A percentile compares a stretch with the other conserved stretches of the same genome.
These are phyloP conservation scores for Cladosporium phlei DNA, from an alignment of 2,329 filamentous ascomycete species.

Conservation along the genomic window DNA sequence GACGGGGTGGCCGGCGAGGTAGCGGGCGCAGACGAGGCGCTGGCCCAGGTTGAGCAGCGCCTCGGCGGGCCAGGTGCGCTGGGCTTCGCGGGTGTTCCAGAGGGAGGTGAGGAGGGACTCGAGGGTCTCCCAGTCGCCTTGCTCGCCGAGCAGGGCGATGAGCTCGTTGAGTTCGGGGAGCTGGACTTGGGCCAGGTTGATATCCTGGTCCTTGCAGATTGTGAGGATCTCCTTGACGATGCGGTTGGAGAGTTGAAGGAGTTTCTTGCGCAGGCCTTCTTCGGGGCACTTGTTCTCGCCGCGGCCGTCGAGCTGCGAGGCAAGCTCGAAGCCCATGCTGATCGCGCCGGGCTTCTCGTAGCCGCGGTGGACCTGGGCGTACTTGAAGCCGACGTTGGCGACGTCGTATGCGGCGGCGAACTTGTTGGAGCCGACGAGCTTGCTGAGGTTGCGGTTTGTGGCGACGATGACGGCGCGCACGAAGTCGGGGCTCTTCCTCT, in stretches of 20 bases:
- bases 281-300: slow-evolving; percentile 34
- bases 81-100: slow-evolving; percentile 45
- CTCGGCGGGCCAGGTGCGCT: slow-evolving; percentile 41
- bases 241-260: slow-evolving; percentile 36
- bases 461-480: slow-evolving; percentile 37
- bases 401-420: slow-evolving; percentile 41
- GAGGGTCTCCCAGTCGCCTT: slow-evolving; percentile 44
- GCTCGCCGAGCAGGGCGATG: slow-evolving; percentile 45
- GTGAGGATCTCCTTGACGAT: slow-evolving; percentile 41
- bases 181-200: slow-evolving; percentile 42
- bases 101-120: slow-evolving; percentile 42
- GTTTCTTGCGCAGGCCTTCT: slow-evolving; percentile 31
- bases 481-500: slow-evolving; percentile 36
- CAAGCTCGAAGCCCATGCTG: slow-evolving; percentile 44
- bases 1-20: slow-evolving; percentile 44
- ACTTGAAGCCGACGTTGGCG: slow-evolving; percentile 40
- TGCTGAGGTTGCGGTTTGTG: slow-evolving; percentile 31
- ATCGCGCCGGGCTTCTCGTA: slow-evolving; percentile 39
- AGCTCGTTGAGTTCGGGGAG: slow-evolving; percentile 45
- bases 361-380: slow-evolving; percentile 39
- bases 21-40: slow-evolving; percentile 49
- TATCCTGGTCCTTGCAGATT: slow-evolving; percentile 39
- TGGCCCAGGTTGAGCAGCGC: slow-evolving; percentile 51
- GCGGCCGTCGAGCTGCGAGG: slow-evolving; percentile 42
- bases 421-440: slow-evolving; percentile 37